These are phyloP conservation scores for Solanum ahanhuiri DNA, from an alignment of 257 asterid species.

Conservation along the genomic window DNA sequence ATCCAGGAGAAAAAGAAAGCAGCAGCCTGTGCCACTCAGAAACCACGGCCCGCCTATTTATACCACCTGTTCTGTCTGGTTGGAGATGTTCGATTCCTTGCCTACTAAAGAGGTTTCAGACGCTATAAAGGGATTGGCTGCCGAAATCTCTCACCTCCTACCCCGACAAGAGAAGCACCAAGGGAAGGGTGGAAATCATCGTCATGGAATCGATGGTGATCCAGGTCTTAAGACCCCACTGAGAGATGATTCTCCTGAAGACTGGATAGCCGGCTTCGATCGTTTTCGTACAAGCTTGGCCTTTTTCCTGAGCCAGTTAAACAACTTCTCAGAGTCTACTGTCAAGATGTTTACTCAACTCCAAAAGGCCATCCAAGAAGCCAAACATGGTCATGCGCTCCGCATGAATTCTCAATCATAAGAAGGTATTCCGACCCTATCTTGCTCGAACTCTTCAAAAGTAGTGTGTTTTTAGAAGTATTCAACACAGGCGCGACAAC, in stretches of 20 bases:
- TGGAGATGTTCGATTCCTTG: conserved; percentile 42
- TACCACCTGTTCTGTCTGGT: conserved; percentile 68
- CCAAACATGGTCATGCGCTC: conserved; percentile 45
- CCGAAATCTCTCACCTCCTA: conserved; percentile 55
- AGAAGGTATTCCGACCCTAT: not conserved
- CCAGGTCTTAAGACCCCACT: conserved; percentile 9
- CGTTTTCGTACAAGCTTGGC: conserved; percentile 51
- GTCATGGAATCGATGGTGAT: conserved; percentile 11
- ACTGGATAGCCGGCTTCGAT: conserved; percentile 41
- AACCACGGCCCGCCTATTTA: conserved; percentile 88
- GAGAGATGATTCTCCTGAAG: conserved; percentile 34
- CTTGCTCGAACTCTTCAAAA: not conserved
- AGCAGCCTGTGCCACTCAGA: conserved; percentile 38
- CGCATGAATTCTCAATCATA: conserved; percentile 12
- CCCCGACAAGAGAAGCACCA: conserved; percentile 79
- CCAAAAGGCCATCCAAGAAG: conserved; percentile 41
- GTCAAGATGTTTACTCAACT: conserved; percentile 51
- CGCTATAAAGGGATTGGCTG: conserved; percentile 54
- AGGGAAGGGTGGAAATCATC: conserved; percentile 26
- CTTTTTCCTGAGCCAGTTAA: conserved; percentile 59
- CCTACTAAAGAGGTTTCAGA: conserved; percentile 59
- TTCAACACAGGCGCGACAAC: not conserved
- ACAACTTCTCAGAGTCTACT: conserved; percentile 52
- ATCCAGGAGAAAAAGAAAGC: conserved; percentile 54
- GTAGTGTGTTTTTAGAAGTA: not conserved